These are phyloP conservation scores for Cercospora berteroae DNA, from an alignment of 2,329 filamentous ascomycete species.

Conservation along the genomic window DNA sequence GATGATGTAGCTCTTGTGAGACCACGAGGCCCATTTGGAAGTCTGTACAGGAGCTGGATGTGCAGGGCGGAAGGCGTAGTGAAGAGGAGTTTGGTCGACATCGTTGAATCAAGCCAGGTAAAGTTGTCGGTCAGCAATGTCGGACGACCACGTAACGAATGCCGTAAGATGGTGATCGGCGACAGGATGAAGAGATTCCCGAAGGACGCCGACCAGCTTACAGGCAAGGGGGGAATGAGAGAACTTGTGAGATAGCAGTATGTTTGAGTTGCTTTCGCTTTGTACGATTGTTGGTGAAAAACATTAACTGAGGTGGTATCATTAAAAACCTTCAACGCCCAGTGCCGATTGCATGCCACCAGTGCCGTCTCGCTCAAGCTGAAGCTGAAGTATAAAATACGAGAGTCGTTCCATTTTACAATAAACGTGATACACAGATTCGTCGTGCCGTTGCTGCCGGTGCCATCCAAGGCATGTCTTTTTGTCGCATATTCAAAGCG, in stretches of 20 bases:
- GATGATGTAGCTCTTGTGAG: background rate
- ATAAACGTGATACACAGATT: background rate
- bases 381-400: slow-evolving; percentile 3
- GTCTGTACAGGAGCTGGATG: background rate
- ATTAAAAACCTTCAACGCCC: slow-evolving; percentile 3
- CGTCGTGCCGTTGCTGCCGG: slow-evolving; percentile 6
- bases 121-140: background rate
- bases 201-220: background rate
- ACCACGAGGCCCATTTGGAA: background rate
- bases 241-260: background rate
- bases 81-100: background rate
- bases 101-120: background rate
- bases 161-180: slow-evolving; percentile 6
- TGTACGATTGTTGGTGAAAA: background rate
- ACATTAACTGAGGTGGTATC: slow-evolving; percentile 7
- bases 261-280: background rate
- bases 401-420: slow-evolving; percentile 13
- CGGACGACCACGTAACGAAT: background rate
- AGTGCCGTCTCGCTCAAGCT: background rate
- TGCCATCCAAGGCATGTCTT: background rate
- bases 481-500: background rate
- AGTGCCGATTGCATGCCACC: background rate
- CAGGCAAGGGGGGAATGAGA: background rate
- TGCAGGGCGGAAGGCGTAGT: background rate
- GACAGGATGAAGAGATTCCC: background rate